These are phyloP conservation scores for Colletotrichum neosansevieriae DNA, from an alignment of 2,329 filamentous ascomycete genomes.

Conservation along the genomic window DNA sequence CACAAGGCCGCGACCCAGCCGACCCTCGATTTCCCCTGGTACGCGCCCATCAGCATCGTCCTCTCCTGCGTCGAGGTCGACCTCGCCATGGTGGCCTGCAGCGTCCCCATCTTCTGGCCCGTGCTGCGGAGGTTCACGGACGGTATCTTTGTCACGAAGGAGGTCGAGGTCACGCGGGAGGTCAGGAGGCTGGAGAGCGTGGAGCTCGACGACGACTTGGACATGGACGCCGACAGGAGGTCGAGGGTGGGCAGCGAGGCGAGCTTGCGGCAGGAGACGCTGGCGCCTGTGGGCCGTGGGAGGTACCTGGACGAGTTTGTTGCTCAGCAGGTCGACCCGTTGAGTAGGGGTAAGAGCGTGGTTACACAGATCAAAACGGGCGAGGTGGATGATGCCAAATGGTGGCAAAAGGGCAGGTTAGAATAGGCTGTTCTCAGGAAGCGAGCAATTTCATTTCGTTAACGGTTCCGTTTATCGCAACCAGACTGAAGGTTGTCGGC, in stretches of 20 bases:
- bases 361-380: conserved; percentile 29
- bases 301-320: conserved; percentile 28
- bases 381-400: neutral
- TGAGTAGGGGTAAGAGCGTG: conserved; percentile 21
- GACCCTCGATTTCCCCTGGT: conserved; percentile 51
- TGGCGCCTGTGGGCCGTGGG: neutral
- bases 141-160: conserved; percentile 40
- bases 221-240: conserved; percentile 24
- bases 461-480: neutral
- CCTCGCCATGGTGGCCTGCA: conserved; percentile 55
- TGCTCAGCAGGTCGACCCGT: conserved; percentile 24
- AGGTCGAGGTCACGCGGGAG: conserved; percentile 31
- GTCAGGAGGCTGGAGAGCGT: conserved; percentile 26
- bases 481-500: neutral
- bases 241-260: conserved; percentile 37
- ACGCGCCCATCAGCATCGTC: conserved; percentile 44
- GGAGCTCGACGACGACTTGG: conserved; percentile 33
- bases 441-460: neutral
- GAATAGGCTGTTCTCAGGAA: neutral
- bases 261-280: conserved; percentile 34
- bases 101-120: conserved; percentile 85
- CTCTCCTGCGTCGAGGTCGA: conserved; percentile 42
- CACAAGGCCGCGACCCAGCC: conserved; percentile 48
- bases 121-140: conserved; percentile 58
- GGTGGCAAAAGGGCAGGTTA: conserved; percentile 21